A percentile compares a stretch with the other conserved stretches of the same genome.
phyloP scores from a whole-genome alignment of 495 filamentous ascomycete genomes.

The Neurospora africana region DNA sequence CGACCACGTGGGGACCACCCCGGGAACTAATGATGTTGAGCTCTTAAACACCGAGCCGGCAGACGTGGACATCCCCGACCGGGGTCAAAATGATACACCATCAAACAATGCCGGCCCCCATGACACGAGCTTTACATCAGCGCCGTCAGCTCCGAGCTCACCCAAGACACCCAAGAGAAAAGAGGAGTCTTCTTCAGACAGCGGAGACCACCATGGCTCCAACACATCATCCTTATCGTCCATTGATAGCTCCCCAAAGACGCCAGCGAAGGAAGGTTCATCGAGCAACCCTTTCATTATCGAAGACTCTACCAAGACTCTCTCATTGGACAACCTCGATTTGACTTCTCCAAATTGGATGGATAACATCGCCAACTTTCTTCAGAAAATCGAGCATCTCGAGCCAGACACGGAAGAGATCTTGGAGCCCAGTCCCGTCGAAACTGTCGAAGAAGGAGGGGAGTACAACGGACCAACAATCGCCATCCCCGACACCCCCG shows the following conservation, averaged over 20 bases:
- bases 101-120: fast-evolving
- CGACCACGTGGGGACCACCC: neutral
- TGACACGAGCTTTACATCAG: neutral
- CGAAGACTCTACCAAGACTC: neutral
- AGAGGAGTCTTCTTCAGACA: neutral
- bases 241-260: neutral
- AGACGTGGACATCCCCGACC: neutral
- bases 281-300: neutral
- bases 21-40: neutral
- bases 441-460: neutral
- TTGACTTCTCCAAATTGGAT: neutral
- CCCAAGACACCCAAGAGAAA: neutral
- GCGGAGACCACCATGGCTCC: neutral
- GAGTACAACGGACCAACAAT: neutral
- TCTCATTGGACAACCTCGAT: neutral
- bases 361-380: neutral
- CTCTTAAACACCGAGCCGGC: neutral
- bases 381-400: neutral
- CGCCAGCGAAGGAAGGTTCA: neutral
- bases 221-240: neutral
- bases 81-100: neutral
- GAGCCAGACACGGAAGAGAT: neutral
- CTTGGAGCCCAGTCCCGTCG: neutral
- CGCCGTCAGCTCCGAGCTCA: neutral
- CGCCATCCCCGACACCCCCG: neutral